These are phyloP conservation scores for Grammothele lineata DNA, from an alignment of 768 basidiomycete genomes.

Conservation along the genomic window DNA sequence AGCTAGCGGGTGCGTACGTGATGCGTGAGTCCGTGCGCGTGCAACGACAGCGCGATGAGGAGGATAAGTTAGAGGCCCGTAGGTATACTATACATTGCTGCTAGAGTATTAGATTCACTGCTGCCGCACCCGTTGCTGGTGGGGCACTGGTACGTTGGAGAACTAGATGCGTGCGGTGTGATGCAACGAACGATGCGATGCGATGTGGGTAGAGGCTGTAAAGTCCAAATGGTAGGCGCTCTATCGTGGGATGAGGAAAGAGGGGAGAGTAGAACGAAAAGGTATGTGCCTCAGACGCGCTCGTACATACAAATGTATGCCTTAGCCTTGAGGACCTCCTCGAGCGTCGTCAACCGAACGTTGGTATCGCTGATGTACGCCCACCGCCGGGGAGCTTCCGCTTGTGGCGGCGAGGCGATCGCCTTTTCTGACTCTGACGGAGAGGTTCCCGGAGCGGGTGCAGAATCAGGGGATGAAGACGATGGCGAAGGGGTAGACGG, in stretches of 20 bases:
- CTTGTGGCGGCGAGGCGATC: not conserved
- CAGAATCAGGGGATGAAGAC: not conserved
- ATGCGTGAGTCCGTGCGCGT: no score
- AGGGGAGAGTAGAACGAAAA: not conserved
- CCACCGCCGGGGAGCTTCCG: conserved; percentile 60
- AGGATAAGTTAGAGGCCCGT: conserved; percentile 21
- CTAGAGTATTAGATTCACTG: conserved; percentile 2
- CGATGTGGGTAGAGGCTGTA: not conserved
- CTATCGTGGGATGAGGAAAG: not conserved
- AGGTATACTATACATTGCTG: conserved; percentile 17
- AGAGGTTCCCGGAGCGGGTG: not conserved
- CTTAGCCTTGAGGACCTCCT: conserved; percentile 87
- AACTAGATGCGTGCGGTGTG: not conserved
- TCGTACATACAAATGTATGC: conserved; percentile 96
- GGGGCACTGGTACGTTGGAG: not conserved
- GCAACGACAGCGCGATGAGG: no score
- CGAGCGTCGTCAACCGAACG: conserved; percentile 75
- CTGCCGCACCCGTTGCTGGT: not conserved
- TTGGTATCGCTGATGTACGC: conserved; percentile 88
- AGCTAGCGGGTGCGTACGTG: conserved; percentile 8
- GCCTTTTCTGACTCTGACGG: conserved; percentile 2
- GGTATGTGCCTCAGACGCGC: conserved; percentile 39
- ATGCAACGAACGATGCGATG: not conserved
- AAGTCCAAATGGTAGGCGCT: not conserved
- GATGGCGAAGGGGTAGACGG: conserved; percentile 10